Conservation (phyloP, 352 stramenopile species). For the Phytophthora parvispora region DNA sequence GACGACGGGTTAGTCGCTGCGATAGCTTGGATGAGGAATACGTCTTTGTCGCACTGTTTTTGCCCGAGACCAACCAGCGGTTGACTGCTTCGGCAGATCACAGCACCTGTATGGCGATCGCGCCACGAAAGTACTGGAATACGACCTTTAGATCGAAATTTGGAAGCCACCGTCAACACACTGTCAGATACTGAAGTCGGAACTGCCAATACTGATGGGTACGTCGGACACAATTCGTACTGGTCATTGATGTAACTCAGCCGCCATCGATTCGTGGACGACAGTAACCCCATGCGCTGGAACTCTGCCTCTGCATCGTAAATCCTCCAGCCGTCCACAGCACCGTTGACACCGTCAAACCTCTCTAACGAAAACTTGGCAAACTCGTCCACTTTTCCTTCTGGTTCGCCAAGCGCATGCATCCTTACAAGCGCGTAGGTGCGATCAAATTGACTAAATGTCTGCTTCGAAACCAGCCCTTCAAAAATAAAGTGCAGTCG, state of each 20-base stretch:
- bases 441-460: constrained; percentile 81
- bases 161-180: constrained; percentile 71
- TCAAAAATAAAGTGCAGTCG: constrained; percentile 82
- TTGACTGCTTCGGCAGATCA: constrained; percentile 88
- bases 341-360: constrained; percentile 48
- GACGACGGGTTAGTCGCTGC: constrained; percentile 81
- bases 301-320: constrained; percentile 83
- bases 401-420: constrained; percentile 66
- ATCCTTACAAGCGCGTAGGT: constrained; percentile 70
- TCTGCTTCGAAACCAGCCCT: constrained; percentile 81
- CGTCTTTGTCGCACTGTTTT: constrained; percentile 88
- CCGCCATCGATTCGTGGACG: constrained; percentile 67
- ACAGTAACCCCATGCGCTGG: constrained; percentile 67
- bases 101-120: constrained; percentile 70
- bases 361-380: constrained; percentile 68
- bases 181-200: constrained; percentile 72
- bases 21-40: constrained; percentile 87
- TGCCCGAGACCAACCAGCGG: constrained; percentile 85
- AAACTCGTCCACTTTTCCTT: constrained; percentile 65
- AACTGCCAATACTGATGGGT: constrained; percentile 82
- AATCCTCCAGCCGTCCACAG: constrained; percentile 68
- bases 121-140: constrained; percentile 90
- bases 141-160: constrained; percentile 87
- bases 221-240: constrained; percentile 83
- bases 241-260: constrained; percentile 74